Base-by-base conservation (phyloP, 2,329 filamentous ascomycete genomes). In the Fusarium temperatum region DNA sequence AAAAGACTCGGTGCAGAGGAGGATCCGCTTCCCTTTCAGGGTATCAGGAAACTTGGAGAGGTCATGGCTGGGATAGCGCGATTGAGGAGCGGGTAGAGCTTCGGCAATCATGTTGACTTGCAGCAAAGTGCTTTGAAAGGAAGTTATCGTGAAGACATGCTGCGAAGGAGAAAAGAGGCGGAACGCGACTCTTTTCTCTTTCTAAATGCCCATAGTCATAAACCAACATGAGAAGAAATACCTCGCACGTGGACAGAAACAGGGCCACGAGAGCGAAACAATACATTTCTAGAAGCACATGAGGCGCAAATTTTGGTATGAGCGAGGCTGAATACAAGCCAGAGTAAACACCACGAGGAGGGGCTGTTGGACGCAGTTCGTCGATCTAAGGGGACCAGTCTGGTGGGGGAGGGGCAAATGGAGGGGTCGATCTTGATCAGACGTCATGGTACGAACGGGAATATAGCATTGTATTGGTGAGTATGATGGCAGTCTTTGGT, bases 1-100 rank as follows among this genome's bases (percentile, higher is more conserved):
- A 66, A 93, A 91, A 2, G 91, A 93, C 79, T 93, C 92, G 20
- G 91, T 93, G 70, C 91, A 92, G 13, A 93, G 86, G 13, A 93
- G 82, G 69, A 93, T 86, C 70, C 87, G 88, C 80, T 90, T 91
- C 15, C 89, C 89, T 42, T 84, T 82, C n/a, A 93, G 84, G 14
- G 83, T 77, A 3, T 78, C 47, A 0, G 87, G 87, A 68, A 89
- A 89, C 44, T 80, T 70, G 17, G 84, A 81, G 58, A 85, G 77
- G 66, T 87, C 83, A 73, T 85, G 83, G 14, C 78, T 76, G 44
- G 62, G 63, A 17, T 75, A 72, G 36, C 66, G 61, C 57, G 54
- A 51, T 36, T 59, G 58, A 38, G 51, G 18, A 42, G 58, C 22
- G 35, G 56, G 35, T 36, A 44, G 55, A 41, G 41, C 38, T 53